These are phyloP conservation scores for Micractinium sp. DNA, from an alignment of 139 green algal species.

Conservation along the genomic window DNA sequence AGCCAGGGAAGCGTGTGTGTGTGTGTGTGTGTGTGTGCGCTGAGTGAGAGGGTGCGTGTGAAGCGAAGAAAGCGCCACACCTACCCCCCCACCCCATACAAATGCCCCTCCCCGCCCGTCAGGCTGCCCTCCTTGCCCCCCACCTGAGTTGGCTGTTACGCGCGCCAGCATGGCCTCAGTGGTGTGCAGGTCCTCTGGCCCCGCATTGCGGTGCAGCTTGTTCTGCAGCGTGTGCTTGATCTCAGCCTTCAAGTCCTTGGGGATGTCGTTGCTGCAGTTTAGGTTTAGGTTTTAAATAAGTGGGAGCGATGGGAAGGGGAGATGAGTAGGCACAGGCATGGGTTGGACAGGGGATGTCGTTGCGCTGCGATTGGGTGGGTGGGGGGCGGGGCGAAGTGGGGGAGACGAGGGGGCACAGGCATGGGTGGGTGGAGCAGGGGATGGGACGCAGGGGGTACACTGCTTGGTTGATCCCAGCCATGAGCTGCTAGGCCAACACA, in stretches of 20 bases:
- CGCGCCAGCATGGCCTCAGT: slow-evolving; percentile 88
- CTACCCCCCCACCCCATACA: too few species aligned
- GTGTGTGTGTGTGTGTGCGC: too few species aligned
- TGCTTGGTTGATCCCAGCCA: too few species aligned
- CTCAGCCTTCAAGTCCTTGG: slow-evolving; percentile 90
- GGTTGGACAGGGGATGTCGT: too few species aligned
- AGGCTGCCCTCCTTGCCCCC: background rate
- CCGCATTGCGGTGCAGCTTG: slow-evolving; percentile 98
- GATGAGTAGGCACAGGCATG: background rate
- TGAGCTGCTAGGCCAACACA: too few species aligned
- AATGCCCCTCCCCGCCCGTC: too few species aligned
- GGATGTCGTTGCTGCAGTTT: slow-evolving; percentile 77
- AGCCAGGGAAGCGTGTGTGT: background rate
- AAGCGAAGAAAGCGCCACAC: too few species aligned
- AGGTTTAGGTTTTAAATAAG: too few species aligned
- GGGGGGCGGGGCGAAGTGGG: background rate
- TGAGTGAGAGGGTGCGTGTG: background rate
- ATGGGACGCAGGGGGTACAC: too few species aligned
- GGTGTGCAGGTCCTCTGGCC: slow-evolving; percentile 95
- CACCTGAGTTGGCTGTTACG: background rate
- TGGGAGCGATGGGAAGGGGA: background rate
- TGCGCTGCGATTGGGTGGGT: too few species aligned
- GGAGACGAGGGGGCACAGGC: too few species aligned
- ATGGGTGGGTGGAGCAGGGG: too few species aligned
- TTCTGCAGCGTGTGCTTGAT: slow-evolving; percentile 99